phyloP scores from a whole-genome alignment of 345 rosid genomes.

The Hibiscus tridactylites region DNA sequence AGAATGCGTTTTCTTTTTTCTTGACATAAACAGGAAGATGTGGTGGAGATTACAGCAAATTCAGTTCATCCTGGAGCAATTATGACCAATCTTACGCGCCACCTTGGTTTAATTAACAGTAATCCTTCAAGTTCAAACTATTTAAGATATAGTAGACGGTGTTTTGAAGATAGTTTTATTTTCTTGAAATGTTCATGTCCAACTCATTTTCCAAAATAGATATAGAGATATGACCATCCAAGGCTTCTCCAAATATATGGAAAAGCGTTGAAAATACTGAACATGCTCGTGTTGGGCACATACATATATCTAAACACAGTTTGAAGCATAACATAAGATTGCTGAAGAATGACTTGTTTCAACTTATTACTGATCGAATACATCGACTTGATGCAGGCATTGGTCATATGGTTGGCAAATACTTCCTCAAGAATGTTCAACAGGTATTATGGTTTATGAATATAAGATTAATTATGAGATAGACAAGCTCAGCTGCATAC shows the following conservation, averaged over 20 bases:
- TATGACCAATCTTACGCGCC: slow-evolving; percentile 52
- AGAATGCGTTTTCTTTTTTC: background rate
- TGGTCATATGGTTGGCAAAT: slow-evolving; percentile 30
- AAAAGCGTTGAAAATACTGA: background rate
- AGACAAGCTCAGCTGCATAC: background rate
- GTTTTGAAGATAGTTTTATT: background rate
- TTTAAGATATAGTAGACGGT: background rate
- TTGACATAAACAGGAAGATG: slow-evolving; percentile 45
- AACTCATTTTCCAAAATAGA: too few relatives aligned
- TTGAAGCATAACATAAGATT: background rate
- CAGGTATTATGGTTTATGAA: slow-evolving; percentile 35
- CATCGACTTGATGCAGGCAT: slow-evolving; percentile 30
- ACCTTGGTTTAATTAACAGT: slow-evolving; percentile 38
- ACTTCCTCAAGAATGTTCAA: slow-evolving; percentile 43
- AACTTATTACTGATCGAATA: background rate
- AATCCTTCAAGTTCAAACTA: background rate
- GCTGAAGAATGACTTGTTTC: background rate
- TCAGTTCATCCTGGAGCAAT: slow-evolving; percentile 75
- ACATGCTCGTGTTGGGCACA: background rate
- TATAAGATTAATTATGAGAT: background rate
- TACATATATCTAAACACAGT: background rate
- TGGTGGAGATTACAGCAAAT: slow-evolving; percentile 52
- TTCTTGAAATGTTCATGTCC: background rate
- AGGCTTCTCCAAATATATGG: background rate
- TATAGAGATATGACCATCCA: background rate